Base-by-base conservation (phyloP, 2,329 filamentous ascomycete genomes). In the Xylariaceae sp. region DNA sequence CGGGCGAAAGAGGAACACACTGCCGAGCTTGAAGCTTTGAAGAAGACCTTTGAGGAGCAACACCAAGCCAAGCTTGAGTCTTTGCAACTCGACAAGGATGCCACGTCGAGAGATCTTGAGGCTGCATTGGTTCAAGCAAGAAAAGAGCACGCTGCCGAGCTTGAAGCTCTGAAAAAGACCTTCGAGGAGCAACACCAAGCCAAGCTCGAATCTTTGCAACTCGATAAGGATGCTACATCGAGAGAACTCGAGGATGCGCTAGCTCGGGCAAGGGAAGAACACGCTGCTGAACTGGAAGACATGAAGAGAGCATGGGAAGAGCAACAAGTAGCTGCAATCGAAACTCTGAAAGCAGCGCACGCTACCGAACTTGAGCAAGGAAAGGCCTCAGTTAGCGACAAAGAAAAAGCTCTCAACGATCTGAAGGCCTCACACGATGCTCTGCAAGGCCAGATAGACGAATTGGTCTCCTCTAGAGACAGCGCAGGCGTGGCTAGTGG, bases 371-470 rank as follows among this genome's bases (percentile, higher is more conserved):
- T 85, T 34, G 76, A 76, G 5, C 76, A 79, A 65, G 78, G 75
- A 57, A 74, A 77, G 65, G 67, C 75, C 0, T 74, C 79, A 53
- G 73, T 74, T 7, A 73, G 75, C 10, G 77, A 77, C 1, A 78
- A 82, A 35, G 78, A 83, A 60, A 73, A 78, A 57, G 74, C 77
- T 17, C 68, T 85, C 34, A 71, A 76, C 8, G 80, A 82, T 8
- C 73, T 85, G 51, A 81, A 79, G 66, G 65, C 76, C 3, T 73
- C 72, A 52, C 81, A 86, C 62, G 80, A 84, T 57, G 67, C 74
- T 9, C 72, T 87, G 51, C 79, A 86, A 70, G 78, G 75, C 67
- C 80, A 82, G 71, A 75, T 87, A 37, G 78, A 83, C 17, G 78
- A 81, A 47, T 70, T 86, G 55, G 75, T 75, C 1, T 74, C 77